Evolutionary conservation across 2,329 filamentous ascomycete species (phyloP), one percentile per base, ranked within the genome.

Genomic region (Aspergillus thermomutatus): DNA sequence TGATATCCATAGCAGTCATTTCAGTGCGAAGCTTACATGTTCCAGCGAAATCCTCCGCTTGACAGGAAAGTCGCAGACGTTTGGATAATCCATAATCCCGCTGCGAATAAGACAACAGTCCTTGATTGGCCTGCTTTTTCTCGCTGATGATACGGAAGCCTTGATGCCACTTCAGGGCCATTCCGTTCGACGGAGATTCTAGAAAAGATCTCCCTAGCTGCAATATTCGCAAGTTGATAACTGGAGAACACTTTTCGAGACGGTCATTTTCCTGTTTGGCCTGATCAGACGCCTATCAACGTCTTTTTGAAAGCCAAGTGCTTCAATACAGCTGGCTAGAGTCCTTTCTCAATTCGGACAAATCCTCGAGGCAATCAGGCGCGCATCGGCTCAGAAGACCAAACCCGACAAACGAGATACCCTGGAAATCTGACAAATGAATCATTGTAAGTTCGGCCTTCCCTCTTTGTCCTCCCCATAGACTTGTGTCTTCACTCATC

Each of bases 301-400:
- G 51, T 49, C 56, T 54, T 59, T 49, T 59, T 49, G 37, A 31
- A 56, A 56, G 49, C 23, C 57, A 58, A 62, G 55, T 55, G 45
- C 41, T 59, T 26, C 49, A 58, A 62, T 55, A 60, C 58, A 58
- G 61, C n/a, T 65, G 55, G 58, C 55, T 62, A 58, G 54, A 58
- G 64, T 64, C 64, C 65, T 59, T 61, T 59, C 52, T 67, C 55
- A 60, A 53, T 48, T 55, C 53, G 37, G 59, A 51, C 60, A 62
- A 61, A 59, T 61, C 64, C 55, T 64, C 59, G 58, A 66, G 59
- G 52, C 58, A 64, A 56, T 64, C 59, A 50, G 57, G 8, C 50
- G 52, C 37, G 25, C 26, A 68, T 61, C 62, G 60, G 49, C 53
- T 49, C 19, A 25, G 21, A 46, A 26, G 43, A 26, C 21, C 19